These are phyloP conservation scores for Daldinia caldariorum DNA, from an alignment of 495 filamentous ascomycete genomes.

Conservation along the genomic window DNA sequence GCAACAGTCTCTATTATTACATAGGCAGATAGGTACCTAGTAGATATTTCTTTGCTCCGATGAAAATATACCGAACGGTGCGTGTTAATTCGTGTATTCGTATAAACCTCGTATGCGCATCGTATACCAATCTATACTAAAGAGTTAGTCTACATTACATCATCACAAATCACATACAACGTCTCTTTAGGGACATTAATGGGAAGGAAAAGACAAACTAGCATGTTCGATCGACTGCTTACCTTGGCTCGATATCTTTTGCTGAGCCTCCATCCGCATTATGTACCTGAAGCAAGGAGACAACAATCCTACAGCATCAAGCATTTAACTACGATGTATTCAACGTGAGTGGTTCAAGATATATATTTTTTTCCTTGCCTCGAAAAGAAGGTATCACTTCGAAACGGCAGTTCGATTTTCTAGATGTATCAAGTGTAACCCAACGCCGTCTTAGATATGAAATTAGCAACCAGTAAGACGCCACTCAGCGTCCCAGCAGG, in stretches of 20 bases:
- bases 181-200: too few relatives aligned
- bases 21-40: too few relatives aligned
- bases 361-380: neutral
- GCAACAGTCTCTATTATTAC: conserved; percentile 14
- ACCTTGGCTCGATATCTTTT: neutral
- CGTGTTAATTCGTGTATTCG: conserved; percentile 33
- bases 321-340: neutral
- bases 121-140: neutral
- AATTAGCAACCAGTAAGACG: conserved; percentile 21
- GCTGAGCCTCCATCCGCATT: neutral
- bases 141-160: conserved; percentile 14
- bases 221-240: conserved; percentile 2
- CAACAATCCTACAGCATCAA: neutral
- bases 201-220: neutral
- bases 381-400: conserved; percentile 16
- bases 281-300: neutral
- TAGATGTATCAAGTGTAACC: conserved; percentile 19
- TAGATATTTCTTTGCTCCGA: conserved; percentile 18
- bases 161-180: conserved; percentile 7
- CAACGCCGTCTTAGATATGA: conserved; percentile 13
- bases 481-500: conserved; percentile 26
- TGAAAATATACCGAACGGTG: conserved; percentile 22
- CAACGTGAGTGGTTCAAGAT: conserved; percentile 1
- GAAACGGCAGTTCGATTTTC: conserved; percentile 10
- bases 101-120: conserved; percentile 7